Conservation (phyloP, 2,329 filamentous ascomycete genomes). For the Aureobasidium zeae region DNA sequence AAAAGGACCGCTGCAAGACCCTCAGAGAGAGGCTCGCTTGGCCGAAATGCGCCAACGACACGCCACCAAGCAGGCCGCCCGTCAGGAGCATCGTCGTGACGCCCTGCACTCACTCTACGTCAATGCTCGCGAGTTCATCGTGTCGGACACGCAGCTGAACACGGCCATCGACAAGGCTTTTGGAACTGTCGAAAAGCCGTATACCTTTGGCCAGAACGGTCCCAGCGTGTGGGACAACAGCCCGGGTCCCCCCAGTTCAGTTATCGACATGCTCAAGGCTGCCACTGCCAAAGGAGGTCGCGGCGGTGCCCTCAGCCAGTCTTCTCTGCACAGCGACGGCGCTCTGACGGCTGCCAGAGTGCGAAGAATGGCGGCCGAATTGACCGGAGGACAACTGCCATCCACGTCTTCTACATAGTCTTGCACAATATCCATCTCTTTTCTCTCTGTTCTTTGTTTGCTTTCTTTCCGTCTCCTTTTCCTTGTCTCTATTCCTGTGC, state of each 20-base stretch:
- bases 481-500: neutral
- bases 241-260: constrained; percentile 36
- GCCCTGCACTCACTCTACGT: constrained; percentile 82
- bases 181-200: constrained; percentile 44
- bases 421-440: constrained; percentile 8
- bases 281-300: constrained; percentile 21
- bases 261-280: constrained; percentile 38
- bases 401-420: constrained; percentile 6
- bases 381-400: constrained; percentile 56
- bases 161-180: constrained; percentile 68
- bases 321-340: neutral
- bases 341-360: constrained; percentile 43
- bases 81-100: constrained; percentile 43
- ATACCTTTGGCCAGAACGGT: constrained; percentile 34
- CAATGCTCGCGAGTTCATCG: constrained; percentile 79
- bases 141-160: constrained; percentile 67
- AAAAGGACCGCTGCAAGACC: constrained; percentile 18
- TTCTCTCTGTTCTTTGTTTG: neutral
- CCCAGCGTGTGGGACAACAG: constrained; percentile 43
- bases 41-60: constrained; percentile 34
- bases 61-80: constrained; percentile 47
- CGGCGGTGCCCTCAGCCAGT: constrained; percentile 28
- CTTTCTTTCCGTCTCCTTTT: neutral
- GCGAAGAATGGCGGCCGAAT: constrained; percentile 54
- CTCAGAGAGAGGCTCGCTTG: constrained; percentile 23